Evolutionary conservation across 2,329 filamentous ascomycete genomes (phyloP), one percentile per base, ranked within the genome.

Genomic region (Cordyceps cicadae): DNA sequence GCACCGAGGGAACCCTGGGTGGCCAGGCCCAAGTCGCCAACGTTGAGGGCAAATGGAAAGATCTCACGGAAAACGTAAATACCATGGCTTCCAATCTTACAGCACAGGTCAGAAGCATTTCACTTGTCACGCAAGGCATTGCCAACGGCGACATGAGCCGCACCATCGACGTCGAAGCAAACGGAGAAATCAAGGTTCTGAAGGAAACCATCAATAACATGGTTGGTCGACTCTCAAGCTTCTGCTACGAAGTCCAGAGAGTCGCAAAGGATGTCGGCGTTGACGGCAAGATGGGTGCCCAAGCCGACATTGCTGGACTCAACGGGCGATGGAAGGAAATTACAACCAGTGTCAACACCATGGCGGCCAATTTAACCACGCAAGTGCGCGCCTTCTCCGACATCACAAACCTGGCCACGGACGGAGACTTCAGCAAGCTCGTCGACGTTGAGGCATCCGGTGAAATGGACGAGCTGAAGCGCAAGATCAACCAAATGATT

Each of bases 401-500:
- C 72, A 97, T 99, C 68, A 97, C 93, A n/a, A 96, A 97, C 73
- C 87, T 94, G 43, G 94, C 94, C 32, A 97, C 93, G 62, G 92
- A 96, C 71, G 94, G 94, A 64, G 93, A 99, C 74, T 97, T 97
- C 73, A 96, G 91, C 26, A 96, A 97, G 72, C 86, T 95, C 62
- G 93, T 99, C 72, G 96, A 94, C 53, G 93, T 99, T 19, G 92
- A 97, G 73, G 94, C 94, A 21, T 97, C 93, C 14, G 94, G 94
- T 65, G 94, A 99, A 75, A 97, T 99, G 94, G 94, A 97, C 75
- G 93, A 97, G 74, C 81, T 99, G 68, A 99, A 99, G 77, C 87
- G 92, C 69, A 97, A 97, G 81, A 97, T 99, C 82, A 99, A 97
- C 73, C 90, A 95, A 78, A 99, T 99, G 94, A 92, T 97, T 58